Base-by-base conservation (phyloP, 495 filamentous ascomycete species). In the Geoglossum glabrum region DNA sequence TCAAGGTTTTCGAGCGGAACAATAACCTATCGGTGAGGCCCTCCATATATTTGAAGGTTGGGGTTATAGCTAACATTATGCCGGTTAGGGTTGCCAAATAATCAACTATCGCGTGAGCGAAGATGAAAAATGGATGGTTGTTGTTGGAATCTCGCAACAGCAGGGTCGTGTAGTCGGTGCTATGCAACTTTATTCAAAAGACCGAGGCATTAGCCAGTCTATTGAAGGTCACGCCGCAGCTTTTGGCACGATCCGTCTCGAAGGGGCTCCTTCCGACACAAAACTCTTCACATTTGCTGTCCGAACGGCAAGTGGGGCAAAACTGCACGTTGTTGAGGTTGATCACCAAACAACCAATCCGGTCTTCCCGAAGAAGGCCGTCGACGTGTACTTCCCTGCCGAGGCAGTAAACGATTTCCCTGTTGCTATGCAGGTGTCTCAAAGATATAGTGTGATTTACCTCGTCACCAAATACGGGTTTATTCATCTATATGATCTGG, bases 401-500 rank as follows among this genome's bases (percentile, higher is more conserved):
- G 92, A 97, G 70, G 92, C 90, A 1, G 81, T 79, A 57, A 96
- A 88, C 64, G 92, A 99, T 68, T 99, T 99, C 74, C 92, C 93
- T 1, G 93, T 99, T 56, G 92, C 93, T 8, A 92, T 99, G 78
- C 92, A 99, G 71, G 82, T 99, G 19, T 97, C 92, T 15, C 80
- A 84, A 64, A 90, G 86, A 69, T 99, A 97, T 73, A 89, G 87
- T 64, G 76, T 99, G 65, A 85, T 97, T 58, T 96, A 96, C 69
- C 79, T 99, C 40, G 87, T 97, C 57, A 99, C 92, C 19, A 99
- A 99, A 68, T 99, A 96, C 66, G 92, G 92, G 45, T 99, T 97
- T 72, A 97, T 99, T 62, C 92, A 99, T 69, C 79, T 99, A 10
- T 97, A 97, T 69, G 92, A 99, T 64, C 79, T 99, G 47, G 92